Evolutionary conservation across 805 yeast species (phyloP), one percentile per base, ranked within the genome.

Genomic region (Saturnispora sanitii): DNA sequence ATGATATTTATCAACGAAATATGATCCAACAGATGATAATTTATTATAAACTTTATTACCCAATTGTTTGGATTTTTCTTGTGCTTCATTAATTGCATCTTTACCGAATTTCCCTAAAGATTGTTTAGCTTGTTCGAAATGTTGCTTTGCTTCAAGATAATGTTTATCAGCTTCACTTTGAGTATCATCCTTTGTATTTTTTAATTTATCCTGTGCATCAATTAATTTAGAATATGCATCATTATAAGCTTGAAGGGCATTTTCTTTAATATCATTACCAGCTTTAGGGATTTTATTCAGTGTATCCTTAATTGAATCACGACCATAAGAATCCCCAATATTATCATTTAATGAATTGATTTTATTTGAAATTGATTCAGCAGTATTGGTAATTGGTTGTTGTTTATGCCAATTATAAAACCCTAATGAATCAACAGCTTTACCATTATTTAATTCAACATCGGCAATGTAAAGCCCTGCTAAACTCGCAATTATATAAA

Each of bases 161-260:
- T 39, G 37, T n/a, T 18, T n/a, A 12, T 33, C 34, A 1, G 42
- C 37, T 4, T 39, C 42, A 22, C 19, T 18, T 21, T 33, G 26
- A 2, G 37, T 19, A 9, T 33, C 33, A 17, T 27, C 25, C 4
- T 26, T 51, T 17, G 57, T 50, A 6, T 58, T 48, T 7, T 58
- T 56, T 11, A 64, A 53, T 25, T 63, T 55, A 35, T 57, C 51
- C 42, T 60, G 56, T 4, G 61, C 61, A 28, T 59, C 65, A 11
- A 55, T 54, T 4, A 50, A 42, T n/a, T 51, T 48, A 16, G 43
- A 40, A 33, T 44, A 33, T 1, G 65, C 62, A 12, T 48, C 47
- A 16, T 50, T 51, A 33, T 58, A 60, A 2, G 55, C 43, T 7
- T 34, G 33, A 30, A 39, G 31, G 6, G 48, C 49, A 16, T 43